These are phyloP conservation scores for Lepidium didymum DNA, from an alignment of 345 rosid species.

Conservation along the genomic window DNA sequence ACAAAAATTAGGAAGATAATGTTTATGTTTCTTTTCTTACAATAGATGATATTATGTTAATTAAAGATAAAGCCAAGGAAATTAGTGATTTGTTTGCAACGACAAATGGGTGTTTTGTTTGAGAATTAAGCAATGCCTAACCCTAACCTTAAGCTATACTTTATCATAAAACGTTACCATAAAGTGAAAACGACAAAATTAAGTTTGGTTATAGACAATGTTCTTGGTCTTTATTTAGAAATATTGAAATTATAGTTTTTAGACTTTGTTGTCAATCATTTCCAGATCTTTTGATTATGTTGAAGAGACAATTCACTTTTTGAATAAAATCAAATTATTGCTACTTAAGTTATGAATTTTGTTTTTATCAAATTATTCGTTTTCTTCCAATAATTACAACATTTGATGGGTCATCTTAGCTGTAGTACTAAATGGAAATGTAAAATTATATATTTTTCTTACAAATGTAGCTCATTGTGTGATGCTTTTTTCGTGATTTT, in stretches of 20 bases:
- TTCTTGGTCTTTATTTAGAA: background rate
- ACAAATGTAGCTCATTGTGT: too few species aligned
- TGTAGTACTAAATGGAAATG: background rate
- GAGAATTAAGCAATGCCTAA: constrained; percentile 9
- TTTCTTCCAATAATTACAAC: background rate
- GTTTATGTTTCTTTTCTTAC: background rate
- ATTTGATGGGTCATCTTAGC: background rate
- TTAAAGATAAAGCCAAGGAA: constrained; percentile 11
- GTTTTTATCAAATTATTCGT: background rate
- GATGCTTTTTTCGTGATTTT: too few species aligned
- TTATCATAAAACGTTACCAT: background rate
- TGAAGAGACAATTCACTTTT: background rate
- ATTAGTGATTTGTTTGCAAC: background rate
- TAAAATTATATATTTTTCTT: too few species aligned
- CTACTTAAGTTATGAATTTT: background rate
- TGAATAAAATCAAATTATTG: too few species aligned
- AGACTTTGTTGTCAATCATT: background rate
- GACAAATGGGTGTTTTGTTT: constrained; percentile 4
- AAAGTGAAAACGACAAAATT: constrained; percentile 1
- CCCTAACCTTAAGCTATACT: constrained; percentile 5
- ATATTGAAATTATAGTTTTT: background rate
- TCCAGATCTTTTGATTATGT: background rate
- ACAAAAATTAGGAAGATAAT: background rate
- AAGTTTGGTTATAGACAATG: constrained; percentile 15
- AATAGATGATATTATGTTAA: background rate